Conservation (phyloP, 2,329 filamentous ascomycete species). For the Paraphaeosphaeria sporulosa region DNA sequence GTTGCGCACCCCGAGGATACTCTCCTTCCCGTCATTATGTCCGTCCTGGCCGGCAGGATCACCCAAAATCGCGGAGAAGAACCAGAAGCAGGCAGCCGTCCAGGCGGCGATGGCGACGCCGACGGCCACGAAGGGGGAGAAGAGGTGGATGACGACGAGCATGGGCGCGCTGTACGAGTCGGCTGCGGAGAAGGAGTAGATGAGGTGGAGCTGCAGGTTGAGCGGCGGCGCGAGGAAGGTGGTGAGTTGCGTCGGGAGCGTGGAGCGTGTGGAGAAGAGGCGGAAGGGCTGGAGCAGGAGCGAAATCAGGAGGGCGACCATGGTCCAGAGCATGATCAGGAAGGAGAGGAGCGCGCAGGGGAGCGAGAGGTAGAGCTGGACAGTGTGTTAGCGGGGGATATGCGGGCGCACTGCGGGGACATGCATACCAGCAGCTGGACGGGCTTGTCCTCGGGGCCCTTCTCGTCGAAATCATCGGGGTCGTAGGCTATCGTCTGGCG, state of each 20-base stretch:
- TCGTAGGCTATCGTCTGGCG: conserved; percentile 36
- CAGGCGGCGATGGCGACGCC: conserved; percentile 65
- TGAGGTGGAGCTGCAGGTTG: conserved; percentile 58
- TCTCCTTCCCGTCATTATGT: conserved; percentile 67
- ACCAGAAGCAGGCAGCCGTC: conserved; percentile 68
- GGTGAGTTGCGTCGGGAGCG: conserved; percentile 59
- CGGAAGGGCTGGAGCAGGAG: conserved; percentile 62
- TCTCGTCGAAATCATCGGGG: conserved; percentile 47
- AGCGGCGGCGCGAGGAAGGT: conserved; percentile 62
- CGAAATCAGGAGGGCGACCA: conserved; percentile 55
- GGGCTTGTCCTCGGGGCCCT: conserved; percentile 53
- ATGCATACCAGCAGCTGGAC: conserved; percentile 51
- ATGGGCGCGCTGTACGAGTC: conserved; percentile 50
- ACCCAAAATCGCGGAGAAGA: conserved; percentile 67
- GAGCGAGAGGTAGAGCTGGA: conserved; percentile 61
- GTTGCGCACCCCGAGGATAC: conserved; percentile 64
- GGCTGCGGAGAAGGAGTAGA: conserved; percentile 53
- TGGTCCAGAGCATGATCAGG: conserved; percentile 62
- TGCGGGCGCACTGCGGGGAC: background rate
- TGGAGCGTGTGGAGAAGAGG: conserved; percentile 58
- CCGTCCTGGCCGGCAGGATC: conserved; percentile 67
- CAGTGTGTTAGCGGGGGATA: background rate
- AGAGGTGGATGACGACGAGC: conserved; percentile 61
- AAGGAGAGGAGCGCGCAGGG: conserved; percentile 64
- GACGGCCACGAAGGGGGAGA: conserved; percentile 65